phyloP scores from a whole-genome alignment of 2,329 filamentous ascomycete genomes.

The Berkeleyomyces rouxiae region DNA sequence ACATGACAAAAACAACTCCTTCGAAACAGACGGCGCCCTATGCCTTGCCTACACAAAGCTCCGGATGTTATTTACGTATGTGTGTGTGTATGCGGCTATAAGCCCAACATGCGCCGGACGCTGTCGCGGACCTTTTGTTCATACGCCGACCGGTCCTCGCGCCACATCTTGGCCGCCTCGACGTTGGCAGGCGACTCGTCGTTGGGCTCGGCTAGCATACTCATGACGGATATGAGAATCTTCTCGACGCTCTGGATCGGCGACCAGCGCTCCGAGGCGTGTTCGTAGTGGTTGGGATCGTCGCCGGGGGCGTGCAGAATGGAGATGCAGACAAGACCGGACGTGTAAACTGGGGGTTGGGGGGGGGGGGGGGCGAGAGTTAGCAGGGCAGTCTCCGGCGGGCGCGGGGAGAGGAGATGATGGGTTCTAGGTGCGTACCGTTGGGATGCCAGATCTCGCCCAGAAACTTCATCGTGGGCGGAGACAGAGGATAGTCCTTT shows the following conservation, averaged over 20 bases:
- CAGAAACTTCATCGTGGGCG: conserved; percentile 89
- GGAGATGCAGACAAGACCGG: conserved; percentile 90
- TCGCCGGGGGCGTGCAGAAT: conserved; percentile 93
- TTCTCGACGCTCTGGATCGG: conserved; percentile 96
- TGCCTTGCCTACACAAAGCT: not conserved
- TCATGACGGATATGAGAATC: conserved; percentile 93
- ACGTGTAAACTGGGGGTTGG: conserved; percentile 57
- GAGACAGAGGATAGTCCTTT: conserved; percentile 89
- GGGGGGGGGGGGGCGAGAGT: not conserved
- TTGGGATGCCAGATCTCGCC: conserved; percentile 95
- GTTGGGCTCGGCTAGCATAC: conserved; percentile 93
- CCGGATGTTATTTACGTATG: no score
- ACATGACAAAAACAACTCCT: not conserved
- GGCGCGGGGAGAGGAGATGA: not conserved
- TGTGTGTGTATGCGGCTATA: conserved; percentile 30
- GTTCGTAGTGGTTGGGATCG: conserved; percentile 96
- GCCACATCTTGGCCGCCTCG: conserved; percentile 92
- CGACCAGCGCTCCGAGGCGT: conserved; percentile 87
- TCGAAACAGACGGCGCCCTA: conserved; percentile 1
- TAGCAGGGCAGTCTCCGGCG: not conserved
- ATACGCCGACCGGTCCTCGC: conserved; percentile 68
- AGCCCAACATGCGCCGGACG: conserved; percentile 60
- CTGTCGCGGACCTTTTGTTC: conserved; percentile 71
- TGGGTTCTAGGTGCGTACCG: conserved; percentile 35
- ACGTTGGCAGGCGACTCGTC: conserved; percentile 94